Conservation (phyloP, 1,284 basidiomycete species). For the Fomitiporia mediterranea region DNA sequence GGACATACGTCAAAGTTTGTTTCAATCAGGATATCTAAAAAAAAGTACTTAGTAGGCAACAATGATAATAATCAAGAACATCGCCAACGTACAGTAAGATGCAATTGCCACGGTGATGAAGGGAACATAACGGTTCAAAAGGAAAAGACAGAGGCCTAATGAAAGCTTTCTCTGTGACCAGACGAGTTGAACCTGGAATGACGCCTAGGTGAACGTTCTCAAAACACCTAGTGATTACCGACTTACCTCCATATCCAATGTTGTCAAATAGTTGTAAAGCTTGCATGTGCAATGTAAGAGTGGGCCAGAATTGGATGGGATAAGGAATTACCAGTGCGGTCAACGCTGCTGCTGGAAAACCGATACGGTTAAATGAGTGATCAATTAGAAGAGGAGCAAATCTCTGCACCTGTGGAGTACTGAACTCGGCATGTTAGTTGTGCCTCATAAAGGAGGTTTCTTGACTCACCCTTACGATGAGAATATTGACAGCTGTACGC, state of each 20-base stretch:
- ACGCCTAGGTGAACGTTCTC: not conserved
- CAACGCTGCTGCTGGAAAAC: not conserved
- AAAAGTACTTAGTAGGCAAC: not conserved
- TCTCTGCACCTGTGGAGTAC: not conserved
- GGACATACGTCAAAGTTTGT: not conserved
- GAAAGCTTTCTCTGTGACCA: not conserved
- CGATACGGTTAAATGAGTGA: not conserved
- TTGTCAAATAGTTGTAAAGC: constrained; percentile 7
- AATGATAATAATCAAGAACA: not conserved
- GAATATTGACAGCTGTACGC: not conserved
- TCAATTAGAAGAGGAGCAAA: not conserved
- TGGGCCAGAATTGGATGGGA: not conserved
- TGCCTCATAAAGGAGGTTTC: not conserved
- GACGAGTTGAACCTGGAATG: not conserved
- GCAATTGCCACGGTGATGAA: not conserved
- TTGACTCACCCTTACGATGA: not conserved
- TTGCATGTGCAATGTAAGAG: not conserved
- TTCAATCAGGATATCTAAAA: not conserved
- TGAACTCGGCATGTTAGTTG: not conserved
- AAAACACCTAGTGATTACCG: not conserved
- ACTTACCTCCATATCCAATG: constrained; percentile 4
- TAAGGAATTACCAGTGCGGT: not conserved
- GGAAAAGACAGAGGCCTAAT: not conserved
- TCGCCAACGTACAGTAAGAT: constrained; percentile 1
- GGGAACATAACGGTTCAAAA: constrained; percentile 6